Evolutionary conservation across 345 rosid genomes (phyloP).

Genomic region (Turritis glabra): DNA sequence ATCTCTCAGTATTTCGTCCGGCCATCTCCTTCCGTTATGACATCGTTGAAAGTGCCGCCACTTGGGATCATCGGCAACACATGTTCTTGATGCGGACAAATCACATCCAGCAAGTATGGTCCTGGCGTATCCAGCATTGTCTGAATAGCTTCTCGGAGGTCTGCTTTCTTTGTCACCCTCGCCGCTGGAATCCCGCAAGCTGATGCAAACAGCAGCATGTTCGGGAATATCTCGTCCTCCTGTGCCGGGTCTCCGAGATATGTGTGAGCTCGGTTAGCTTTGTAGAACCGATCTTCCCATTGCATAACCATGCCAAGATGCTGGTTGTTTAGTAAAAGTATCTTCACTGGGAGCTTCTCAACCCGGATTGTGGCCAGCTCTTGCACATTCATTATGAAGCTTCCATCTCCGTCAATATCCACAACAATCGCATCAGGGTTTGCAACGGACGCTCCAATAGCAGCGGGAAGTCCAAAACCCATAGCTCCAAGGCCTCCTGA

Average conservation of each 20-base stretch:
- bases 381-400: constrained; percentile 95
- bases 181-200: constrained; percentile 90
- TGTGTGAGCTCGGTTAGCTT: constrained; percentile 92
- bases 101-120: constrained; percentile 84
- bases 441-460: constrained; percentile 97
- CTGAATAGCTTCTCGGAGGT: constrained; percentile 73
- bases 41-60: constrained; percentile 85
- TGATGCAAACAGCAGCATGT: constrained; percentile 81
- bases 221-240: constrained; percentile 76
- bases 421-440: constrained; percentile 77
- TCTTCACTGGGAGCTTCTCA: constrained; percentile 85
- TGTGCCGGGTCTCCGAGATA: constrained; percentile 77
- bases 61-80: constrained; percentile 98
- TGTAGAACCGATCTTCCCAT: constrained; percentile 93
- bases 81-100: constrained; percentile 97
- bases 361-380: constrained; percentile 86
- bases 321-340: constrained; percentile 81
- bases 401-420: constrained; percentile 98
- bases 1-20: constrained; percentile 51
- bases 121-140: constrained; percentile 92
- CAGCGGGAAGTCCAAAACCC: constrained; percentile 99
- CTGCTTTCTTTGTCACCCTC: constrained; percentile 63
- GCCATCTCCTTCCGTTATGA: constrained; percentile 92
- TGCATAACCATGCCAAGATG: constrained; percentile 98
- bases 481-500: constrained; percentile 96